phyloP scores from a whole-genome alignment of 768 basidiomycete species.

The Leccinum broughii region DNA sequence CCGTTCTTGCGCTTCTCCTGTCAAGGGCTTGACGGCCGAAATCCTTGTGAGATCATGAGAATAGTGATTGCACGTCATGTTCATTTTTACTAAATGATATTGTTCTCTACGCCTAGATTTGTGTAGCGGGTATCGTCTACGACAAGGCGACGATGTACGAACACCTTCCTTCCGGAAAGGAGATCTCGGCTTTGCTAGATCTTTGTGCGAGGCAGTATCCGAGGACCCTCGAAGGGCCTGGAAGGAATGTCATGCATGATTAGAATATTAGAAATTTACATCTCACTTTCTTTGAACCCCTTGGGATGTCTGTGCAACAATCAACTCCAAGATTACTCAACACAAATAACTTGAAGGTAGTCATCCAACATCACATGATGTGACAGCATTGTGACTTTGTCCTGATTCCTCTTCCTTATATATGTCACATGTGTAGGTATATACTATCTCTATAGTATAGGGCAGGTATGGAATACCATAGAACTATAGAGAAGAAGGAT shows the following conservation, averaged over 20 bases:
- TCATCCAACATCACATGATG: too few species aligned
- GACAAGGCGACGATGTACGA: constrained; percentile 49
- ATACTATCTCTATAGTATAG: too few species aligned
- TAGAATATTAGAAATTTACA: background rate
- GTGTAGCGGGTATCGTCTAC: constrained; percentile 65
- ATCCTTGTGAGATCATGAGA: constrained; percentile 80
- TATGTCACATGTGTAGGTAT: too few species aligned
- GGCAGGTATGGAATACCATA: too few species aligned
- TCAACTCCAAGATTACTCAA: too few species aligned
- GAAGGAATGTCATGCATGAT: constrained; percentile 4
- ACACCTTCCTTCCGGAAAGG: constrained; percentile 58
- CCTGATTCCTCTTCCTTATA: too few species aligned
- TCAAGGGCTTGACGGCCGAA: constrained; percentile 83
- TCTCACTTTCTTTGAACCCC: too few species aligned
- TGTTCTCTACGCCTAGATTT: constrained; percentile 30
- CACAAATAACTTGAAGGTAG: too few species aligned
- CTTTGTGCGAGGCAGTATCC: constrained; percentile 29
- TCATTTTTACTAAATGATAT: background rate
- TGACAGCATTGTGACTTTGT: too few species aligned
- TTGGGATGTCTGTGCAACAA: too few species aligned
- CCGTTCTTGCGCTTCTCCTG: constrained; percentile 70
- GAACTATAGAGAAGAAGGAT: too few species aligned
- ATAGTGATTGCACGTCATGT: background rate
- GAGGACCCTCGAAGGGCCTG: constrained; percentile 8
- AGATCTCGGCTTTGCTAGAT: constrained; percentile 28